Percentiles rank a stretch among this genome's conserved stretches.
Conservation (phyloP, 1,284 basidiomycete species). For the Boletus semigastroideus region DNA sequence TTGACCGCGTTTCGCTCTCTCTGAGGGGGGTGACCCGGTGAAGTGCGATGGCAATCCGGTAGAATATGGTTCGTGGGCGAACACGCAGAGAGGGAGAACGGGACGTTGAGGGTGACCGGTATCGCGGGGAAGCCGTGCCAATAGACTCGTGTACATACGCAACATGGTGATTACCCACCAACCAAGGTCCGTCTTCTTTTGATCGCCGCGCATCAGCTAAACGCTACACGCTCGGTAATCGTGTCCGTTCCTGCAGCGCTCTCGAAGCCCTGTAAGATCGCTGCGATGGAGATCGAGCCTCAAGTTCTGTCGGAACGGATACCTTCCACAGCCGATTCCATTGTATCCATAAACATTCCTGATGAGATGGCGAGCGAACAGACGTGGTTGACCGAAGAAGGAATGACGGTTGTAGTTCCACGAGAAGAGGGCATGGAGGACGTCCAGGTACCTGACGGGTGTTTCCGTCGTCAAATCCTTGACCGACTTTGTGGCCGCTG, state of each 20-base stretch:
- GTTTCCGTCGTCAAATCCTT: no score
- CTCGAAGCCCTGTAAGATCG: constrained; percentile 37
- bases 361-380: constrained; percentile 94
- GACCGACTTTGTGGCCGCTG: no score
- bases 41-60: no score
- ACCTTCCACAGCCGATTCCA: constrained; percentile 78
- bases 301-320: constrained; percentile 58
- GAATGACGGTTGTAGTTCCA: constrained; percentile 59
- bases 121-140: constrained; percentile 50
- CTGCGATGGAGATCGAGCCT: constrained; percentile 67
- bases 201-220: neutral
- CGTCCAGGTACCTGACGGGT: constrained; percentile 54
- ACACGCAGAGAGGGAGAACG: no score
- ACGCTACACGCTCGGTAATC: constrained; percentile 41
- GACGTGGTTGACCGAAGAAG: constrained; percentile 98
- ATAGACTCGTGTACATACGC: constrained; percentile 88
- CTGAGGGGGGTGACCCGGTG: no score
- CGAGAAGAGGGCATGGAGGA: constrained; percentile 31
- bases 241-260: constrained; percentile 54
- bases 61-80: no score
- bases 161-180: constrained; percentile 89
- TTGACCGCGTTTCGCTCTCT: no score
- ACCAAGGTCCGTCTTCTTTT: constrained; percentile 57
- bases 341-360: constrained; percentile 85
- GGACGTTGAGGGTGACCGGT: no score